phyloP scores from a whole-genome alignment of 1,284 basidiomycete genomes.

The Boletellus deceptivus region DNA sequence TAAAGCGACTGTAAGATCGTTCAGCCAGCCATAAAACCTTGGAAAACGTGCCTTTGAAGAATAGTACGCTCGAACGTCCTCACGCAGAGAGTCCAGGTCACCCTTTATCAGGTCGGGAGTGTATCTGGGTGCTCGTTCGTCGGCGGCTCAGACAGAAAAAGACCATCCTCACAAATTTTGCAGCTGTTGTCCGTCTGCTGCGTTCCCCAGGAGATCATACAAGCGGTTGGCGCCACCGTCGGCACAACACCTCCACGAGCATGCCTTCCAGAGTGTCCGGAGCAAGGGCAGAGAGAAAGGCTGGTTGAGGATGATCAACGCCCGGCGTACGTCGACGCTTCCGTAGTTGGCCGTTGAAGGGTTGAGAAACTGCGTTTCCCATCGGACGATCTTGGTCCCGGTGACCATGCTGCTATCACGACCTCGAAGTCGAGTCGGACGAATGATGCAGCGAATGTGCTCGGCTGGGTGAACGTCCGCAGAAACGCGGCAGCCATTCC shows the following conservation, averaged over 20 bases:
- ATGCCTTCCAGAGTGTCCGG: slow-evolving; percentile 65
- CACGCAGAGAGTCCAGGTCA: slow-evolving; percentile 86
- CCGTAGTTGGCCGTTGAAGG: slow-evolving; percentile 12
- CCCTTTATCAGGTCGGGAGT: slow-evolving; percentile 89
- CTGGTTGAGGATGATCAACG: slow-evolving; percentile 87
- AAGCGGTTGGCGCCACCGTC: slow-evolving; percentile 94
- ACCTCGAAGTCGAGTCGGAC: neutral
- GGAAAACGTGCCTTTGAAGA: slow-evolving; percentile 45
- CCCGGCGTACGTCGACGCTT: slow-evolving; percentile 31
- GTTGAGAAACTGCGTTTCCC: slow-evolving; percentile 41
- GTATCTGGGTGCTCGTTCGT: slow-evolving; percentile 44
- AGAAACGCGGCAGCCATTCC: too few relatives aligned
- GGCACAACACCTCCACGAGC: slow-evolving; percentile 73
- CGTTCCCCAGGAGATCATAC: slow-evolving; percentile 54
- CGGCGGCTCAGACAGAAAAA: neutral
- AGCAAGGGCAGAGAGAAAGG: slow-evolving; percentile 72
- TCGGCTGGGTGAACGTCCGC: too few relatives aligned
- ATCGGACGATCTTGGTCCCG: slow-evolving; percentile 17
- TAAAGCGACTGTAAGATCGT: slow-evolving; percentile 29
- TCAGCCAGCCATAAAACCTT: neutral
- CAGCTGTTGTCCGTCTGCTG: slow-evolving; percentile 17
- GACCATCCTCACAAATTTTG: slow-evolving; percentile 30
- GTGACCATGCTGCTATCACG: slow-evolving; percentile 8
- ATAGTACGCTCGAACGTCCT: slow-evolving; percentile 75
- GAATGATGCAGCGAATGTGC: too few relatives aligned